phyloP scores from a whole-genome alignment of 2,329 filamentous ascomycete genomes.

The Trichoderma gracile region DNA sequence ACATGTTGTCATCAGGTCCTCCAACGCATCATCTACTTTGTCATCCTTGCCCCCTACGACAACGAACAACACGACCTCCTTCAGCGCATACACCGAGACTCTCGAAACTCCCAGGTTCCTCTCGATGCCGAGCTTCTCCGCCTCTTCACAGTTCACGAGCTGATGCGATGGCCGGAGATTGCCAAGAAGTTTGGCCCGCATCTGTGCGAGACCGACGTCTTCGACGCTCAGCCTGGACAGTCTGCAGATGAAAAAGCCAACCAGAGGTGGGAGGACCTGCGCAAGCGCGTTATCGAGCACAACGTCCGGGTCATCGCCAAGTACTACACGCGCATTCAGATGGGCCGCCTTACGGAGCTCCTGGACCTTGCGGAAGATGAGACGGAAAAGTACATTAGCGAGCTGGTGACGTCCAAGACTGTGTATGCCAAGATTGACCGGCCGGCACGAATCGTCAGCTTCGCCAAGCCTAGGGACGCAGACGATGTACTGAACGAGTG shows the following conservation, averaged over 20 bases:
- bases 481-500: slow-evolving; percentile 98
- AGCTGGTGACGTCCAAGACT: slow-evolving; percentile 95
- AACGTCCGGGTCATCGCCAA: slow-evolving; percentile 97
- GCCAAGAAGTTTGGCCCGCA: slow-evolving; percentile 85
- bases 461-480: slow-evolving; percentile 90
- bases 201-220: slow-evolving; percentile 86
- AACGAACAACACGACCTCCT: slow-evolving; percentile 98
- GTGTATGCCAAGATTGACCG: slow-evolving; percentile 97
- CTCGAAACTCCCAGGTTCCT: slow-evolving; percentile 74
- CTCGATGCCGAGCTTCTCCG: slow-evolving; percentile 85
- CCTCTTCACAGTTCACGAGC: slow-evolving; percentile 90
- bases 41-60: slow-evolving; percentile 94
- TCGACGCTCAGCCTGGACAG: slow-evolving; percentile 65
- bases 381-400: slow-evolving; percentile 98
- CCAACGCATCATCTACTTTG: slow-evolving; percentile 95
- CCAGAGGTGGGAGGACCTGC: slow-evolving; percentile 88
- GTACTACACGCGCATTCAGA: slow-evolving; percentile 97
- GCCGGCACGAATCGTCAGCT: slow-evolving; percentile 87
- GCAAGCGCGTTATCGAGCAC: slow-evolving; percentile 98
- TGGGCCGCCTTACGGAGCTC: slow-evolving; percentile 84
- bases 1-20: slow-evolving; percentile 62
- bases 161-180: slow-evolving; percentile 98
- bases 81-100: slow-evolving; percentile 85
- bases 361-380: slow-evolving; percentile 92
- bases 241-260: slow-evolving; percentile 77